phyloP scores from a whole-genome alignment of 768 basidiomycete genomes.

The Steccherinum ochraceum region DNA sequence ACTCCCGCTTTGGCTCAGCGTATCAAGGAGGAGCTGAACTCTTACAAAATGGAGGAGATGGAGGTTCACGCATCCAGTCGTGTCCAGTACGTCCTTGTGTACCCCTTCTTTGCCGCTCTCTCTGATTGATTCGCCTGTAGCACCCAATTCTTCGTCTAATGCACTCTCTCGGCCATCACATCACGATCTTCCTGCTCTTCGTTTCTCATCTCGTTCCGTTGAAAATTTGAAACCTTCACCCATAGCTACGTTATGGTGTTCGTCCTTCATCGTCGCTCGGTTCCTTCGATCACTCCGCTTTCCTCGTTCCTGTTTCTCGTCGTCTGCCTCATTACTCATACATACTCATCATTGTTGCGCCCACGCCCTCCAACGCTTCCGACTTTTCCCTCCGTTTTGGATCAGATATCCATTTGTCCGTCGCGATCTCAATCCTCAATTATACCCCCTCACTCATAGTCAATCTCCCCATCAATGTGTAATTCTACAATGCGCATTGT shows the following conservation, averaged over 20 bases:
- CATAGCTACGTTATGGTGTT: too few relatives aligned
- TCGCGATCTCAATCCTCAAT: constrained; percentile 22
- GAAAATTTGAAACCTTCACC: constrained; percentile 18
- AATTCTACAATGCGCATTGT: constrained; percentile 30
- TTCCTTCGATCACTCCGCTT: constrained; percentile 3
- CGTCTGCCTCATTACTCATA: constrained; percentile 14
- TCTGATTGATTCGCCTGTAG: constrained; percentile 29
- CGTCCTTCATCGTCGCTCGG: constrained; percentile 4
- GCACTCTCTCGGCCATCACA: constrained; percentile 17
- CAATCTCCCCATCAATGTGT: constrained; percentile 25
- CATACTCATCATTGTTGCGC: constrained; percentile 19
- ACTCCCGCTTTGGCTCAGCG: constrained; percentile 93
- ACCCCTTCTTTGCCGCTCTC: constrained; percentile 7
- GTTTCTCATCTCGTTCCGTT: constrained; percentile 13
- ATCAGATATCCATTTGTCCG: constrained; percentile 22
- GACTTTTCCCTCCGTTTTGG: constrained; percentile 17
- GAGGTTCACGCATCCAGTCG: constrained; percentile 93
- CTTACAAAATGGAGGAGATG: constrained; percentile 99
- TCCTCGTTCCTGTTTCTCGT: constrained; percentile 7
- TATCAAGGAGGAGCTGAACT: constrained; percentile 98
- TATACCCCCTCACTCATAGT: constrained; percentile 26
- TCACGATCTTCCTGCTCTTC: constrained; percentile 16
- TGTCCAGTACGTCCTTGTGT: constrained; percentile 71
- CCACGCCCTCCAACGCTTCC: background rate
- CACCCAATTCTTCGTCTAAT: constrained; percentile 86